Percentiles rank a stretch among this genome's conserved stretches.
Conservation (phyloP, 768 basidiomycete species). For the Suillus subalutaceus region DNA sequence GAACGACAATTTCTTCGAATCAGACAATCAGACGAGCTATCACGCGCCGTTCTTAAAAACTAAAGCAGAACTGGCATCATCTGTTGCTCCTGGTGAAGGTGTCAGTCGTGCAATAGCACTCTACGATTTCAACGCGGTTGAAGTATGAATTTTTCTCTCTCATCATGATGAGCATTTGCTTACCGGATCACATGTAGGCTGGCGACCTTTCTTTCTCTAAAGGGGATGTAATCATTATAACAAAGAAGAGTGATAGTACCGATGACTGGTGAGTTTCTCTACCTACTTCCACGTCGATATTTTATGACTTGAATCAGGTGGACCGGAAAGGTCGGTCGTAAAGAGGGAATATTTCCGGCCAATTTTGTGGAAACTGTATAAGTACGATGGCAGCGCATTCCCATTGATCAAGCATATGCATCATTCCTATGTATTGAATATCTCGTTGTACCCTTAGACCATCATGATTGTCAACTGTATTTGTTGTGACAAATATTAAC, state of each 20-base stretch:
- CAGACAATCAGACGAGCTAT: constrained; percentile 12
- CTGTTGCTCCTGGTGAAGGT: constrained; percentile 58
- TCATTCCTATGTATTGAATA: constrained; percentile 7
- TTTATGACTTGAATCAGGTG: constrained; percentile 51
- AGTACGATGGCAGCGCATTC: not conserved
- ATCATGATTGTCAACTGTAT: not conserved
- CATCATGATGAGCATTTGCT: not conserved
- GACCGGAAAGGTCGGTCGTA: constrained; percentile 66
- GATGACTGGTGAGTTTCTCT: constrained; percentile 66
- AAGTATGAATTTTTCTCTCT: constrained; percentile 45
- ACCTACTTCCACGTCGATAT: constrained; percentile 3
- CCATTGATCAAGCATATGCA: constrained; percentile 1
- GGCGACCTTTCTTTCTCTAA: constrained; percentile 79
- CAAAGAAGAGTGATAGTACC: constrained; percentile 66
- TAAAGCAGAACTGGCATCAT: constrained; percentile 51
- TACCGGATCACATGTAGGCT: constrained; percentile 40
- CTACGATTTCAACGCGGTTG: constrained; percentile 72
- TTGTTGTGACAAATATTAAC: not conserved
- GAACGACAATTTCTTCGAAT: constrained; percentile 22
- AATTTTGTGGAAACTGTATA: constrained; percentile 77
- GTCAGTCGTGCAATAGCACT: constrained; percentile 74
- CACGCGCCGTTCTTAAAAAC: constrained; percentile 42
- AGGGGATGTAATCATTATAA: constrained; percentile 73
- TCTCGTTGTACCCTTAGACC: not conserved
- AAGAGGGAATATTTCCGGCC: constrained; percentile 77